Percentiles rank a stretch among this genome's conserved stretches.
These are phyloP conservation scores for Pseudonitzschia multistriata DNA, from an alignment of 108 stramenopile species.

Conservation along the genomic window DNA sequence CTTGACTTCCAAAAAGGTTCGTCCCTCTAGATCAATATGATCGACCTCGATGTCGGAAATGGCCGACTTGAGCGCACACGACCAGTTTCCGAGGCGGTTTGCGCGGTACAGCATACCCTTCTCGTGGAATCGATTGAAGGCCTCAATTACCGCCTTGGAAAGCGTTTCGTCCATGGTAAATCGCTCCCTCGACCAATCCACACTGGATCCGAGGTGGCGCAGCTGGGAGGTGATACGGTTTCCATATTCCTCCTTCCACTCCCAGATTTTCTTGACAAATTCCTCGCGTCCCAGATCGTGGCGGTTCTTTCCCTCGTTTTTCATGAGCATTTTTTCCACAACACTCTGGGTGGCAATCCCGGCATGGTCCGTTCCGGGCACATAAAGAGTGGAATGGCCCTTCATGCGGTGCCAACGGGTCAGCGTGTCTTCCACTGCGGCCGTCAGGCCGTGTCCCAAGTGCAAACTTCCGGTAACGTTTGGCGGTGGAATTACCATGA, in stretches of 20 bases:
- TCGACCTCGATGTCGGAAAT: conserved; percentile 99
- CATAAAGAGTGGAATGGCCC: conserved; percentile 96
- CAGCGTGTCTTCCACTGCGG: conserved; percentile 96
- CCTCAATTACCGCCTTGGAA: conserved; percentile 89
- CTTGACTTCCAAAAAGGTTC: conserved; percentile 91
- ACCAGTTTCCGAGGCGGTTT: conserved; percentile 96
- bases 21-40: conserved; percentile 90
- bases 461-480: conserved; percentile 98
- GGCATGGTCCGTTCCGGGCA: conserved; percentile 99
- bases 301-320: conserved; percentile 83
- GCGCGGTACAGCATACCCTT: conserved; percentile 95
- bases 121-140: conserved; percentile 93
- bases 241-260: conserved; percentile 98
- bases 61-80: conserved; percentile 95
- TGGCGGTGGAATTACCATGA: conserved; percentile 99
- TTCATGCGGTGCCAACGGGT: conserved; percentile 99
- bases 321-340: conserved; percentile 98
- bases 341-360: conserved; percentile 99
- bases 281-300: conserved; percentile 97
- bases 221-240: conserved; percentile 89
- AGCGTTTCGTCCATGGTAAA: conserved; percentile 99
- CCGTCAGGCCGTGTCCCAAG: conserved; percentile 98
- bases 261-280: conserved; percentile 96
- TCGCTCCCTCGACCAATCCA: conserved; percentile 96
- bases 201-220: conserved; percentile 83